Evolutionary conservation across 2,329 filamentous ascomycete genomes (phyloP).

Genomic region (Amylocarpus encephaloides): DNA sequence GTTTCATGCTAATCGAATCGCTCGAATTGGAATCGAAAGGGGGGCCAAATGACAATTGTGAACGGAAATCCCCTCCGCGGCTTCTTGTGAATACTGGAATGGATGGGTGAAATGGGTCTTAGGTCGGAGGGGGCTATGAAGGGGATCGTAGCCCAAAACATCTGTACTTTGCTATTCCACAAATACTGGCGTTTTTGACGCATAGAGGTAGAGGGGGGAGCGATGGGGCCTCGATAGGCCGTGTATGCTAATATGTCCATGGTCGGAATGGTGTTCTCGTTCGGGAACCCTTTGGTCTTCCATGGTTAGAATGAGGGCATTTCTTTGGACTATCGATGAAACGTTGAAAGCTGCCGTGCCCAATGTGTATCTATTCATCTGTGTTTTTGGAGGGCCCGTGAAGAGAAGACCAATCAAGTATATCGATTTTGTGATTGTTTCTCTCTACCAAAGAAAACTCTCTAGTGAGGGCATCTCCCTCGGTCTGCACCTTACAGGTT

Average conservation of each 20-base stretch:
- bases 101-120: conserved; percentile 10
- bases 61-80: conserved; percentile 24
- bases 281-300: background rate
- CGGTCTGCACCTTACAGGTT: too few relatives aligned
- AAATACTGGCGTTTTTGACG: conserved; percentile 30
- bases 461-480: too few relatives aligned
- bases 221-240: conserved; percentile 24
- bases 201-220: conserved; percentile 30
- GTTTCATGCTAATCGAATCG: conserved; percentile 48
- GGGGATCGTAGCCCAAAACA: conserved; percentile 25
- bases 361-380: too few relatives aligned
- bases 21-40: conserved; percentile 11
- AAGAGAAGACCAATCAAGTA: too few relatives aligned
- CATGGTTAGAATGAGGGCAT: background rate
- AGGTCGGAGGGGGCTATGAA: conserved; percentile 17
- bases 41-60: conserved; percentile 24
- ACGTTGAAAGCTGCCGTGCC: too few relatives aligned
- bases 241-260: conserved; percentile 32
- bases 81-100: conserved; percentile 26
- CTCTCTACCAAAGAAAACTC: too few relatives aligned
- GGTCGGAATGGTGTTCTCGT: conserved; percentile 20
- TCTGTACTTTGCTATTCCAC: conserved; percentile 28
- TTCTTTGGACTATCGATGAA: too few relatives aligned
- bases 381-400: too few relatives aligned
- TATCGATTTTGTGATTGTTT: too few relatives aligned